Base-by-base conservation (phyloP, 2,329 filamentous ascomycete genomes). In the Exophiala lecanii-corni region DNA sequence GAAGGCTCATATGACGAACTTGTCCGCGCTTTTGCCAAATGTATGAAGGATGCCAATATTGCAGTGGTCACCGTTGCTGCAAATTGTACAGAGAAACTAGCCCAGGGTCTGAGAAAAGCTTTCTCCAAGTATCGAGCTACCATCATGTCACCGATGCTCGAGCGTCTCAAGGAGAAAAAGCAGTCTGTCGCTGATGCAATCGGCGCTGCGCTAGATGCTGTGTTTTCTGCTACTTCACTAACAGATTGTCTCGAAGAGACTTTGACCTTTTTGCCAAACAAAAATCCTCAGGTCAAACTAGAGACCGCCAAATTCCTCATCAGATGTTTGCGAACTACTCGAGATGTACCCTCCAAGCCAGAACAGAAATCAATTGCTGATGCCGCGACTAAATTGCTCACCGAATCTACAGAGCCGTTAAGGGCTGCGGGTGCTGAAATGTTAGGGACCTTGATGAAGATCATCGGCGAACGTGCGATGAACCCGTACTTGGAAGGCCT, bases 1-100 rank as follows among this genome's bases (percentile, higher is more conserved):
- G 91, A 97, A 55, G 86, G 81, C 5, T 84, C 87, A 41, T 97
- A 89, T 59, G 79, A 83, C 61, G 91, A 97, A 57, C 76, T 97
- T 54, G 80, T 86, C 43, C 78, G 86, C 48, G 83, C 80, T 3
- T 74, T 97, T 41, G 91, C 92, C 33, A 98, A 97, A 66, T 88
- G 81, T 57, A 98, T 98, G 92, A 98, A 98, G 66, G 94, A 98
- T 57, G 92, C 94, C 56, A 98, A 98, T 60, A 84, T 98, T 55
- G 84, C 87, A 4, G 92, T 97, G 36, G 92, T 96, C 15, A 92
- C 85, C 2, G 83, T 92, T 52, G 91, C 94, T 4, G 92, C 91
- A 2, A 89, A 94, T 57, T 95, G 91, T 65, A 84, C 96, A 23
- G 89, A 97, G 58, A 76, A 85, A 19, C 71, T 98, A 18, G 91